Evolutionary conservation across 768 basidiomycete genomes (phyloP).

Genomic region (Cystobasidium onofrii): DNA sequence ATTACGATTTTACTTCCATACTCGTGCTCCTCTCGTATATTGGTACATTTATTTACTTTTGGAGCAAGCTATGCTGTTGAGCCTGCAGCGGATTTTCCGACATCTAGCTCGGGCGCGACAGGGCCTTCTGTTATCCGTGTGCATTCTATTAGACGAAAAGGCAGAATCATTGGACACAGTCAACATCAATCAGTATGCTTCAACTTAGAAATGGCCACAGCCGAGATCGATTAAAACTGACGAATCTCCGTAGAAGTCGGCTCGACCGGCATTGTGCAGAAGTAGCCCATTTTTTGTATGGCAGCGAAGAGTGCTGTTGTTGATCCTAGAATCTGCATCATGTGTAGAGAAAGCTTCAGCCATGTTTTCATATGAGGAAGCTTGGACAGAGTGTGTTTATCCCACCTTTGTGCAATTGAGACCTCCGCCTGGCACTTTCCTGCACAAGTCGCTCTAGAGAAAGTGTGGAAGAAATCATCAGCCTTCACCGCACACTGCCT

Average conservation of each 20-base stretch:
- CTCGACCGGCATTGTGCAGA: conserved; percentile 24
- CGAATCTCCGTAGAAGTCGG: conserved; percentile 29
- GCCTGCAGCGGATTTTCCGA: conserved; percentile 11
- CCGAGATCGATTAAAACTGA: not conserved
- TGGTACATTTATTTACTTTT: not conserved
- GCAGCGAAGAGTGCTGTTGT: conserved; percentile 14
- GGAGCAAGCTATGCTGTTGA: not conserved
- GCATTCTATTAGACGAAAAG: conserved; percentile 5
- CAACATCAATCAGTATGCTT: too few species aligned
- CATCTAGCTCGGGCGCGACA: conserved; percentile 25
- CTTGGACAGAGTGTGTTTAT: not conserved
- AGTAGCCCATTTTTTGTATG: conserved; percentile 30
- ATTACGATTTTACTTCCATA: too few species aligned
- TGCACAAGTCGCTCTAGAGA: conserved; percentile 22
- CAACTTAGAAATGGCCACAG: too few species aligned
- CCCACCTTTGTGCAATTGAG: conserved; percentile 22
- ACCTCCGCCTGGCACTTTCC: conserved; percentile 21
- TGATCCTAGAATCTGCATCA: not conserved
- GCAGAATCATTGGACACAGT: too few species aligned
- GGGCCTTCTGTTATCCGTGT: conserved; percentile 30
- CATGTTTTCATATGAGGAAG: not conserved
- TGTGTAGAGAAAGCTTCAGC: not conserved
- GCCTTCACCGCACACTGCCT: too few species aligned
- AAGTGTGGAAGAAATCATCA: not conserved
- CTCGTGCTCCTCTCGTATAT: not conserved